A percentile compares a stretch with the other conserved stretches of the same genome.
phyloP scores from a whole-genome alignment of 495 filamentous ascomycete genomes.

The Pseudomonodictys pantanalensis region DNA sequence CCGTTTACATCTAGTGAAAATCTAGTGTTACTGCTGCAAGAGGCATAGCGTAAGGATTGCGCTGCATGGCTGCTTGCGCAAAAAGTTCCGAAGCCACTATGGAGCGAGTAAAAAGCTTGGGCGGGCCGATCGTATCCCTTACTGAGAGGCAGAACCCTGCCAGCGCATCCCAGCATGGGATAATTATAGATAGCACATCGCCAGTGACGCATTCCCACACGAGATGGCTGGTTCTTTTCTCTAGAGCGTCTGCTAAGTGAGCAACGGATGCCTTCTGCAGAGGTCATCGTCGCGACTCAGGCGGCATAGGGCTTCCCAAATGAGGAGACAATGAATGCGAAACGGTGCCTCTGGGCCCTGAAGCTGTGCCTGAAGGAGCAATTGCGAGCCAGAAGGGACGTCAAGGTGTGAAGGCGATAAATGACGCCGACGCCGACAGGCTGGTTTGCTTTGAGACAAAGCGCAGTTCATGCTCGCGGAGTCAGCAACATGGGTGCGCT shows the following conservation, averaged over 20 bases:
- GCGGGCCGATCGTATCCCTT: slow-evolving; percentile 19
- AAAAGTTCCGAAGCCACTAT: slow-evolving; percentile 26
- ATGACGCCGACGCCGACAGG: too few species aligned
- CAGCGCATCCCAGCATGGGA: slow-evolving; percentile 1
- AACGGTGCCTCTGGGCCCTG: too few species aligned
- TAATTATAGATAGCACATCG: slow-evolving; percentile 25
- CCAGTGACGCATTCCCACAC: slow-evolving; percentile 22
- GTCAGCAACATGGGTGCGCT: too few species aligned
- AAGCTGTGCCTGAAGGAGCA: too few species aligned
- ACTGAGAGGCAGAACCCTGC: not conserved
- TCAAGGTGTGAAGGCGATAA: too few species aligned
- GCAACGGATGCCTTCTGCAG: too few species aligned
- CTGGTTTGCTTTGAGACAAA: too few species aligned
- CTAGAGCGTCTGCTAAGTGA: not conserved
- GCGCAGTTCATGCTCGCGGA: too few species aligned
- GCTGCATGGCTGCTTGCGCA: slow-evolving; percentile 18
- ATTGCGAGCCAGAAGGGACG: too few species aligned
- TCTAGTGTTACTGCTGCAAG: slow-evolving; percentile 6
- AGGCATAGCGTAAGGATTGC: slow-evolving; percentile 3
- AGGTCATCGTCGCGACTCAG: not conserved
- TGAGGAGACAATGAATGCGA: not conserved
- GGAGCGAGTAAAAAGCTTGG: slow-evolving; percentile 19
- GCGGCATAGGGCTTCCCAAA: not conserved
- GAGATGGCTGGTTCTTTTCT: not conserved
- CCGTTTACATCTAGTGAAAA: not conserved